phyloP scores from a whole-genome alignment of 805 yeast species.

The Barnettozyma pratensis region DNA sequence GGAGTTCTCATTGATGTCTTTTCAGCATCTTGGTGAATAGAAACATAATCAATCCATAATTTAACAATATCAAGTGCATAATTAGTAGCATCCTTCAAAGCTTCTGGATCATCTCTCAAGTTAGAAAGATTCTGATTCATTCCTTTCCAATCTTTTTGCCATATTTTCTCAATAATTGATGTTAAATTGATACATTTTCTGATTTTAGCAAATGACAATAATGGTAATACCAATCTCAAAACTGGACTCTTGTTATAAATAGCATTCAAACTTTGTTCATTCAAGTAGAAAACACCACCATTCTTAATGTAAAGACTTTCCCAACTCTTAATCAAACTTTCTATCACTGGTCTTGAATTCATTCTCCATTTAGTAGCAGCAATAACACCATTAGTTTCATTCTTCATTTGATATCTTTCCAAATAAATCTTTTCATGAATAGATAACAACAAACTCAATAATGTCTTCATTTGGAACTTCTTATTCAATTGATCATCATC shows the following conservation, averaged over 20 bases:
- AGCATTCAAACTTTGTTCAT: conserved; percentile 37
- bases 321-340: conserved; percentile 59
- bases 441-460: conserved; percentile 54
- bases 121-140: conserved; percentile 51
- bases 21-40: conserved; percentile 58
- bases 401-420: conserved; percentile 37
- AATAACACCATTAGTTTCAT: conserved; percentile 34
- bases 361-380: conserved; percentile 62
- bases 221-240: conserved; percentile 60
- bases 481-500: conserved; percentile 29
- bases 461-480: conserved; percentile 42
- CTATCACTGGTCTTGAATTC: conserved; percentile 54
- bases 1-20: conserved; percentile 70
- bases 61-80: conserved; percentile 55
- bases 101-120: conserved; percentile 51
- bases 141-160: conserved; percentile 62
- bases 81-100: conserved; percentile 56
- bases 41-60: conserved; percentile 69
- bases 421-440: conserved; percentile 61
- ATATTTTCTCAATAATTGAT: conserved; percentile 53
- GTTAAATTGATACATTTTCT: conserved; percentile 58
- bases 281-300: conserved; percentile 57
- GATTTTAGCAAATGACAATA: conserved; percentile 62
- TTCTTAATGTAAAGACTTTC: conserved; percentile 55
- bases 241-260: conserved; percentile 49